These are phyloP conservation scores for Termitomyces sp. DNA, from an alignment of 768 basidiomycete species.

Conservation along the genomic window DNA sequence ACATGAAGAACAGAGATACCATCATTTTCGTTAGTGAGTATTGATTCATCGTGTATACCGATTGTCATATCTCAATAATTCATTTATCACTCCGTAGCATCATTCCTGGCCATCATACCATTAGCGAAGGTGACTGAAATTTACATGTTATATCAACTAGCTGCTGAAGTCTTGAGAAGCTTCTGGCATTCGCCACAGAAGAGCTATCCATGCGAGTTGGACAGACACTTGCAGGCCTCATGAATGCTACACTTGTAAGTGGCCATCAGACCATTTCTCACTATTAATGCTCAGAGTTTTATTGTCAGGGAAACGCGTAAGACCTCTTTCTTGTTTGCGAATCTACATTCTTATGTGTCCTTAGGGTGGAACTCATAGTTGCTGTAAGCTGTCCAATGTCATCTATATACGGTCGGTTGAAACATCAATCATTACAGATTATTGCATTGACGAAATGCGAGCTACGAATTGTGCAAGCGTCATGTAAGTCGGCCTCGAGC, in stretches of 20 bases:
- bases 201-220: conserved; percentile 80
- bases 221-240: conserved; percentile 74
- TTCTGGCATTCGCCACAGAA: conserved; percentile 83
- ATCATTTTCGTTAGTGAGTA: conserved; percentile 68
- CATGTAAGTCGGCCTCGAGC: conserved; percentile 45
- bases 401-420: background rate
- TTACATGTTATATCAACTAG: background rate
- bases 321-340: conserved; percentile 9
- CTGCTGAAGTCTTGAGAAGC: conserved; percentile 26
- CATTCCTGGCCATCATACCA: conserved; percentile 80
- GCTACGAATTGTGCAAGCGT: conserved; percentile 73
- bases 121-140: conserved; percentile 57
- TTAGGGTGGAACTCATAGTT: conserved; percentile 68
- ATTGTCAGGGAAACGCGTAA: conserved; percentile 45
- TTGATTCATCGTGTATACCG: background rate
- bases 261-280: background rate
- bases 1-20: conserved; percentile 38
- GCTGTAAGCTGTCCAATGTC: conserved; percentile 46
- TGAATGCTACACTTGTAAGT: conserved; percentile 79
- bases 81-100: conserved; percentile 34
- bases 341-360: background rate
- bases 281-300: background rate
- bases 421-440: conserved; percentile 25
- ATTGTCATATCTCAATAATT: background rate
- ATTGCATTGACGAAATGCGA: conserved; percentile 50